Conservation (phyloP, 192 early-diverging fungal genomes). For the Entomortierella lignicola region DNA sequence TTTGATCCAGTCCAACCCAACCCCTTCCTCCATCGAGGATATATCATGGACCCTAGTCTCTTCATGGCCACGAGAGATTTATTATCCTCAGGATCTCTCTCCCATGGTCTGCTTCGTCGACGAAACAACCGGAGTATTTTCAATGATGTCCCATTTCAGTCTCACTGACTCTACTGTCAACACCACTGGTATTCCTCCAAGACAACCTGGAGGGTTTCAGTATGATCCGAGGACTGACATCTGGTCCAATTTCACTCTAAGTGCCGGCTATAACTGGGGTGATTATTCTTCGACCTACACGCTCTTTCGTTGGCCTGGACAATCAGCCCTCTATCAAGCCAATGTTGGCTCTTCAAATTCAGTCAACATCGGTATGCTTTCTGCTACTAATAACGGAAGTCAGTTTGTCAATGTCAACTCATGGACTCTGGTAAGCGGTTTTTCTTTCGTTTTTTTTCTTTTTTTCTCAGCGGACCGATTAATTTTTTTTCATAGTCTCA, state of each 20-base stretch:
- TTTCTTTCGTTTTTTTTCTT: neutral
- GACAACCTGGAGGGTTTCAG: conserved; percentile 24
- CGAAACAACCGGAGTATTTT: conserved; percentile 10
- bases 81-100: conserved; percentile 12
- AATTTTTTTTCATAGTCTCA: no score
- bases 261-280: conserved; percentile 9
- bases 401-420: conserved; percentile 13
- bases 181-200: neutral
- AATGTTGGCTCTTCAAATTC: conserved; percentile 9
- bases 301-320: conserved; percentile 17
- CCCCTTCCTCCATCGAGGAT: conserved; percentile 1
- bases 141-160: conserved; percentile 27
- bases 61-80: neutral
- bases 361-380: conserved; percentile 10
- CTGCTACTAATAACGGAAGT: neutral
- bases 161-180: neutral
- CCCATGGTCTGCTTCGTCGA: conserved; percentile 26
- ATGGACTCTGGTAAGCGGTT: conserved; percentile 14
- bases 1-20: conserved; percentile 24
- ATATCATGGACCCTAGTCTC: conserved; percentile 22
- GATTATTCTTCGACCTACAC: conserved; percentile 6
- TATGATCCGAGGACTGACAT: conserved; percentile 8
- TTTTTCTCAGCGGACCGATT: no score
- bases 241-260: conserved; percentile 24
- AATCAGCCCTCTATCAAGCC: conserved; percentile 14